These are phyloP conservation scores for Boletus edulis DNA, from an alignment of 768 basidiomycete species.

Conservation along the genomic window DNA sequence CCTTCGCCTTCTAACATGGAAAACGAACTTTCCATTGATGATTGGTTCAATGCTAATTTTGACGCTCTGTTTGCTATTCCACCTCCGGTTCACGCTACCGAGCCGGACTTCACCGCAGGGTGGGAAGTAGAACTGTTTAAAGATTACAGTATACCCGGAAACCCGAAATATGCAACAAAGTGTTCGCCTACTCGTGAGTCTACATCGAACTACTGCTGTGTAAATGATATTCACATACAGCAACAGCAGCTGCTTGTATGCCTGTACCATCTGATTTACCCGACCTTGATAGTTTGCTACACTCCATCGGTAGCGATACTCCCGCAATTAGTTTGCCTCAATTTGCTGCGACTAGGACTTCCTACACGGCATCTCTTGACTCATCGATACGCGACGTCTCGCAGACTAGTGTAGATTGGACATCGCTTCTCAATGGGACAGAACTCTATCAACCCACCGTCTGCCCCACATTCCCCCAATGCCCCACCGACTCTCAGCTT, in stretches of 20 bases:
- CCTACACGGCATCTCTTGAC: background rate
- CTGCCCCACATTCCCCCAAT: slow-evolving; percentile 4
- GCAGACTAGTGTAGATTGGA: slow-evolving; percentile 12
- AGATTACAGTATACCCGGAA: slow-evolving; percentile 20
- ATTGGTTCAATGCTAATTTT: slow-evolving; percentile 35
- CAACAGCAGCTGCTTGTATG: background rate
- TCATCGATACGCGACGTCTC: background rate
- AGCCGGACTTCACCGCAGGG: slow-evolving; percentile 23
- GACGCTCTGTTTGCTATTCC: slow-evolving; percentile 27
- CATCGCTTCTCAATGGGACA: slow-evolving; percentile 6
- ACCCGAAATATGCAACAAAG: background rate
- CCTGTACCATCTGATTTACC: background rate
- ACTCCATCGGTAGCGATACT: background rate
- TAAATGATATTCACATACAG: background rate
- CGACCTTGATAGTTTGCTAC: slow-evolving; percentile 10
- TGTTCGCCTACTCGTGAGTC: slow-evolving; percentile 3
- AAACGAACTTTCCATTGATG: slow-evolving; percentile 28
- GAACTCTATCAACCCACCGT: background rate
- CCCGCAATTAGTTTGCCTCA: background rate
- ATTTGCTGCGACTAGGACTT: background rate
- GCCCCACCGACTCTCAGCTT: background rate
- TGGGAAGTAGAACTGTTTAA: slow-evolving; percentile 37
- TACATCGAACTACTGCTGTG: background rate
- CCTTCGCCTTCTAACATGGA: slow-evolving; percentile 21
- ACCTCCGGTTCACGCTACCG: slow-evolving; percentile 19